A percentile compares a stretch with the other conserved stretches of the same genome.
phyloP scores from a whole-genome alignment of 768 basidiomycete species.

The Tricholoma bakamatsutake region DNA sequence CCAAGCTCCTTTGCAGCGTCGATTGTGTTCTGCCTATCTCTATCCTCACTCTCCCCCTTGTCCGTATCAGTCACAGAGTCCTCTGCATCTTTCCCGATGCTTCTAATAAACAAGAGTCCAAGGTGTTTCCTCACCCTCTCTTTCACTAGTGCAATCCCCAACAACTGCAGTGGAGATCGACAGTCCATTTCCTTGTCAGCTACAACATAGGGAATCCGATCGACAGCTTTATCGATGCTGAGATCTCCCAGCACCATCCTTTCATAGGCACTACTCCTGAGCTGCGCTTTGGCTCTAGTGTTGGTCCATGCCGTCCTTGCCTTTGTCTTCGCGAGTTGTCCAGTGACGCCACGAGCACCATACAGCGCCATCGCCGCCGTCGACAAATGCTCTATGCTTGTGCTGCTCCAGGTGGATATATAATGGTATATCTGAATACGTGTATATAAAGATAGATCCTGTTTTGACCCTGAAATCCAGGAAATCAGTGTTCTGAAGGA shows the following conservation, averaged over 20 bases:
- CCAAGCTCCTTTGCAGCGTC: conserved; percentile 61
- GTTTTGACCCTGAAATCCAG: conserved; percentile 11
- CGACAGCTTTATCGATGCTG: conserved; percentile 48
- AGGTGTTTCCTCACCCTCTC: conserved; percentile 49
- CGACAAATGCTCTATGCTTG: conserved; percentile 41
- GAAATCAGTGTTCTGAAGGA: background rate
- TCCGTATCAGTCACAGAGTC: conserved; percentile 24
- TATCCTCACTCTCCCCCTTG: conserved; percentile 25
- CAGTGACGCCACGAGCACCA: conserved; percentile 22
- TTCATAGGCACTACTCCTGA: conserved; percentile 35
- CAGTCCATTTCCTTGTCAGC: conserved; percentile 11
- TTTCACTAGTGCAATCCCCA: conserved; percentile 46
- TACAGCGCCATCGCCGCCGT: conserved; percentile 54
- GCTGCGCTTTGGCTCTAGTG: conserved; percentile 12
- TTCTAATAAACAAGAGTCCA: conserved; percentile 45
- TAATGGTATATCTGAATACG: conserved; percentile 52
- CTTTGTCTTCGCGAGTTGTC: conserved; percentile 30
- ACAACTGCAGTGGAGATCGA: conserved; percentile 38
- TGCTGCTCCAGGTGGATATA: conserved; percentile 36
- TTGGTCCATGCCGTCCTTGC: conserved; percentile 35
- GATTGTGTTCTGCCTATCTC: conserved; percentile 42
- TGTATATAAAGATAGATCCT: conserved; percentile 27
- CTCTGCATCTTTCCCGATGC: conserved; percentile 24
- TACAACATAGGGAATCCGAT: conserved; percentile 24
- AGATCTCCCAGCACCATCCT: conserved; percentile 47